Conservation (phyloP, 805 yeast genomes). For the Candida sanyiensis region DNA sequence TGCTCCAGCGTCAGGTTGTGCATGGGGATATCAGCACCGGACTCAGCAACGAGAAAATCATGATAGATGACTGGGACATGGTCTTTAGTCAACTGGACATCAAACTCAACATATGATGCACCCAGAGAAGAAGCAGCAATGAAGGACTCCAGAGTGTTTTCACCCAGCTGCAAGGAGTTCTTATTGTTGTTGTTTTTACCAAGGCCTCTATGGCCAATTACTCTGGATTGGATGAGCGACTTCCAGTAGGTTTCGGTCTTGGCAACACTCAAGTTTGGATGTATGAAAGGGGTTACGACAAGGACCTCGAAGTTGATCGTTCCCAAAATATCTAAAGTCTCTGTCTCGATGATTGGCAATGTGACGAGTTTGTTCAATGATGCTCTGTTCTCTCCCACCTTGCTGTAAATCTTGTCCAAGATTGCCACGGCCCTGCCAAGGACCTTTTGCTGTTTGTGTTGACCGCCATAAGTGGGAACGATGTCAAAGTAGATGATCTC, state of each 20-base stretch:
- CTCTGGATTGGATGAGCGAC: constrained; percentile 79
- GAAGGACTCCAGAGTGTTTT: constrained; percentile 90
- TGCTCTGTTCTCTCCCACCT: constrained; percentile 62
- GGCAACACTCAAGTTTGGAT: constrained; percentile 57
- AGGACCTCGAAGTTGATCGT: constrained; percentile 68
- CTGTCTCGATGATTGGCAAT: constrained; percentile 70
- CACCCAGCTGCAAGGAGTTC: constrained; percentile 85
- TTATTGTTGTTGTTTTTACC: constrained; percentile 77
- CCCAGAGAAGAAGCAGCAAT: constrained; percentile 95
- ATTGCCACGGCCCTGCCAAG: constrained; percentile 84
- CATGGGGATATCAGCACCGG: constrained; percentile 96
- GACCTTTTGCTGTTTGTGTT: constrained; percentile 32
- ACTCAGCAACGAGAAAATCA: constrained; percentile 89
- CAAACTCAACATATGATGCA: constrained; percentile 94
- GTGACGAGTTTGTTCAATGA: constrained; percentile 62
- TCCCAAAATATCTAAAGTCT: constrained; percentile 72
- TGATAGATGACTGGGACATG: constrained; percentile 89
- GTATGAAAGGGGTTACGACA: constrained; percentile 66
- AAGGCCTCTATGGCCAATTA: constrained; percentile 92
- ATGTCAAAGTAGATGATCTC: constrained; percentile 72
- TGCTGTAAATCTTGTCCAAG: constrained; percentile 53
- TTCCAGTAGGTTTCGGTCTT: constrained; percentile 86
- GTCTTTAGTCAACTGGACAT: constrained; percentile 92
- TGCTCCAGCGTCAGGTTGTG: constrained; percentile 87
- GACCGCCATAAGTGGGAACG: constrained; percentile 76